Evolutionary conservation across 768 basidiomycete species (phyloP), one percentile per base, ranked within the genome.

Genomic region (Chalciporus piperatus): DNA sequence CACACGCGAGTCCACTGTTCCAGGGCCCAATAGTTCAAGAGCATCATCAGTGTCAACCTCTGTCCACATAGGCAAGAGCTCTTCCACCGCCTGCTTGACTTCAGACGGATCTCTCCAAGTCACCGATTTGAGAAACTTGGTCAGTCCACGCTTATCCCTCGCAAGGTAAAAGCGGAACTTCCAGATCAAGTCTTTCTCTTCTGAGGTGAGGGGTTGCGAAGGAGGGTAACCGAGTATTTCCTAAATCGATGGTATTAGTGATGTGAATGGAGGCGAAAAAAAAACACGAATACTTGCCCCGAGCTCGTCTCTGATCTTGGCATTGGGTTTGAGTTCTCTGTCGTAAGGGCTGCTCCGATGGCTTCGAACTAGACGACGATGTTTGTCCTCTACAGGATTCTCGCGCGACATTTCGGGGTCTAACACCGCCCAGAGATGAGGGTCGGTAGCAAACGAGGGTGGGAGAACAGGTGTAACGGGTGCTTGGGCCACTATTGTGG

Each of bases 101-200:
- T 99, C 97, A 10, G 89, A 88, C 0, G 89, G 83, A 67, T 99
- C 97, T 35, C 93, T 79, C 97, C 97, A 98, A 17, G 95, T 93
- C 33, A 99, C 97, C 27, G 92, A 93, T 68, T 92, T 98, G 47
- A 99, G 78, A 71, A 99, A 99, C 67, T 99, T 99, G 30, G 96
- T 98, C 37, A 98, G 78, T 2, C 95, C 94, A 10, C 90, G 85
- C 70, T 92, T 95, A 68, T 95, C 92, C 30, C 93, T 76, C 3
- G 87, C 83, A 11, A 99, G 84, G 59, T 97, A 98, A 72, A 98
- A 99, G n/a, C 97, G 83, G 77, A 96, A 99, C 68, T 96, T 95
- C 97, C 97, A 99, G 35, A 98, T 85, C 38, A 95, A 74, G 59
- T 98, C 96, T 64, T 96, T 97, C 71, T 98, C 96, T 62, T 94